Evolutionary conservation across 1,284 basidiomycete genomes (phyloP), one percentile per base, ranked within the genome.

Genomic region (Violaceomyces palustris): DNA sequence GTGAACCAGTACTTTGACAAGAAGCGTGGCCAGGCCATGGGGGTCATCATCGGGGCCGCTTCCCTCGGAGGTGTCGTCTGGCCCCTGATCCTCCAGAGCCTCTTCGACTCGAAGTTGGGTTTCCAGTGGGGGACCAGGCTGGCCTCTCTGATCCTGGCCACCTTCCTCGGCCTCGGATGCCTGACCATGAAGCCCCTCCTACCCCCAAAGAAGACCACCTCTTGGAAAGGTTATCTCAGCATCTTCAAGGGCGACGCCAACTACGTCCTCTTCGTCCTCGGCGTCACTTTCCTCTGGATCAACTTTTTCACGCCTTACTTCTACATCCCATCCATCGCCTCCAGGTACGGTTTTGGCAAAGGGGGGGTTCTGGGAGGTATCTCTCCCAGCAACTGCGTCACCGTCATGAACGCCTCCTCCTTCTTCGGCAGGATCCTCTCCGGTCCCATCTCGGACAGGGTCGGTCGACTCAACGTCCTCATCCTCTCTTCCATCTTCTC

Each of bases 261-360:
- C 10, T 59, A 54, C 34, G 42, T 45, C 6, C 33, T 50, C 11
- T 59, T 54, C 23, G 56, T 54, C 11, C 23, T 45, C n/a, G 56
- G 56, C 15, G 36, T 36, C 8, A 43, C 42, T 2, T 22, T 59
- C 6, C 17, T 54, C n/a, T 59, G 49, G 31, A 50, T 59, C 39
- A 59, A 59, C 39, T 59, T 59, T 29, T 59, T 59, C 39, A 51
- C 51, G 1, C 56, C 56, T 18, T 59, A 54, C 39, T 59, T 59
- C 35, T 42, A 39, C n/a, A 54, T 59, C 35, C 39, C 51, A 11
- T 50, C 47, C 14, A n/a, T n/a, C n/a, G n/a, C n/a, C n/a, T n/a
- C n/a, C n/a, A n/a, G n/a, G n/a, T n/a, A n/a, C n/a, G n/a, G n/a
- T n/a, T n/a, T n/a, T n/a, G n/a, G n/a, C n/a, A n/a, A n/a, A n/a